A percentile compares a stretch with the other conserved stretches of the same genome.
Conservation (phyloP, 2,329 filamentous ascomycete genomes). For the Fusarium armeniacum region DNA sequence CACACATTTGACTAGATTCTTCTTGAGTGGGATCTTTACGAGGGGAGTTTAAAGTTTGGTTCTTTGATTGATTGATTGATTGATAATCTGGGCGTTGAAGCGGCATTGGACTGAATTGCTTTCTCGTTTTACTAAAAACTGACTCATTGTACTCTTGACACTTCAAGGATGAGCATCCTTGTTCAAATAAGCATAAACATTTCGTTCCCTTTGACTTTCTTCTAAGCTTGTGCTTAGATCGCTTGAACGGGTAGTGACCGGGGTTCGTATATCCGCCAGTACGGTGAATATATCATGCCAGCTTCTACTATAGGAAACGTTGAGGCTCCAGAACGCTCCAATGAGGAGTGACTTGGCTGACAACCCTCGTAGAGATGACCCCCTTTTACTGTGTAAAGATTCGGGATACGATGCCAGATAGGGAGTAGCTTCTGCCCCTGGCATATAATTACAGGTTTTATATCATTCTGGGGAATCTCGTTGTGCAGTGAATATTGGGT, state of each 20-base stretch:
- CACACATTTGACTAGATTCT: conserved; percentile 7
- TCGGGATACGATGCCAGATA: conserved; percentile 22
- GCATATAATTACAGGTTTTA: conserved; percentile 32
- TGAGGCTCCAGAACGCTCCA: conserved; percentile 17
- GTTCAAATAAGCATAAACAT: conserved; percentile 37
- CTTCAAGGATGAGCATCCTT: conserved; percentile 22
- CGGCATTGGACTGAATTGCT: conserved; percentile 20
- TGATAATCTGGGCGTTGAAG: conserved; percentile 31
- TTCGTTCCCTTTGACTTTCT: conserved; percentile 7
- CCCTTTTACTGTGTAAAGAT: not conserved
- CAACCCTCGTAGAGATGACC: not conserved
- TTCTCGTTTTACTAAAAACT: conserved; percentile 12
- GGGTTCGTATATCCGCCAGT: conserved; percentile 9
- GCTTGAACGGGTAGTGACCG: not conserved
- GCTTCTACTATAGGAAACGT: conserved; percentile 19
- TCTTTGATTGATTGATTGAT: conserved; percentile 17
- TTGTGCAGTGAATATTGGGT: not conserved
- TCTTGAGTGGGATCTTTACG: conserved; percentile 23
- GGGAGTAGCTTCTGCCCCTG: conserved; percentile 19
- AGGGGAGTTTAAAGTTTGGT: conserved; percentile 18
- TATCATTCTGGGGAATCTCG: conserved; percentile 29
- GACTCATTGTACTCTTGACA: conserved; percentile 22
- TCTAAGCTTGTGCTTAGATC: conserved; percentile 2
- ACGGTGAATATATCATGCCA: conserved; percentile 23
- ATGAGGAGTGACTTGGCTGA: conserved; percentile 18